These are phyloP conservation scores for Blastocystis sp. DNA, from an alignment of 352 stramenopile species.

Conservation along the genomic window DNA sequence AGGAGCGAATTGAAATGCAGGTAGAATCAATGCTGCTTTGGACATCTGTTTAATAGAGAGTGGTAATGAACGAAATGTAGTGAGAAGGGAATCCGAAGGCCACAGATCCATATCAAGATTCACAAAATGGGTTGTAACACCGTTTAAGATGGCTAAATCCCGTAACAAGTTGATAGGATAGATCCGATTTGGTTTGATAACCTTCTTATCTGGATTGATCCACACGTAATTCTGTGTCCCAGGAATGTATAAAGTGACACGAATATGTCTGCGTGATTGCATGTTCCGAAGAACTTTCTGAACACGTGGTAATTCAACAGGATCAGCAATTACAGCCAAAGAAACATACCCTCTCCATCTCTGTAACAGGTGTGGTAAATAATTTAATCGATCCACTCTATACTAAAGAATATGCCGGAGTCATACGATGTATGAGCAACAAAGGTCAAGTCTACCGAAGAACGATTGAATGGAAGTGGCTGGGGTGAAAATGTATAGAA, in stretches of 20 bases:
- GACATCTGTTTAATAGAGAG: background rate
- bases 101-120: background rate
- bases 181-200: background rate
- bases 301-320: background rate
- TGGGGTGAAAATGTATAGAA: background rate
- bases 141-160: background rate
- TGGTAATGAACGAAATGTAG: background rate
- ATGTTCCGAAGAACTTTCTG: background rate
- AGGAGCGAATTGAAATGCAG: background rate
- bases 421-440: background rate
- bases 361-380: background rate
- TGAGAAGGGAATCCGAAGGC: background rate
- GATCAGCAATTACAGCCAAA: background rate
- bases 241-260: background rate
- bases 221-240: background rate
- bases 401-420: background rate
- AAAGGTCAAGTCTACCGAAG: background rate
- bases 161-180: constrained; percentile 7
- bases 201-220: background rate
- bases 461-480: background rate
- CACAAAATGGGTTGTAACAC: background rate
- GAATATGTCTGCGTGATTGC: background rate
- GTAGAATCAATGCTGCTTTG: background rate
- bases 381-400: background rate
- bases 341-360: background rate